Percentiles rank a stretch among this genome's conserved stretches.
These are phyloP conservation scores for Blastobotrys serpentis DNA, from an alignment of 1,139 yeast genomes.

Conservation along the genomic window DNA sequence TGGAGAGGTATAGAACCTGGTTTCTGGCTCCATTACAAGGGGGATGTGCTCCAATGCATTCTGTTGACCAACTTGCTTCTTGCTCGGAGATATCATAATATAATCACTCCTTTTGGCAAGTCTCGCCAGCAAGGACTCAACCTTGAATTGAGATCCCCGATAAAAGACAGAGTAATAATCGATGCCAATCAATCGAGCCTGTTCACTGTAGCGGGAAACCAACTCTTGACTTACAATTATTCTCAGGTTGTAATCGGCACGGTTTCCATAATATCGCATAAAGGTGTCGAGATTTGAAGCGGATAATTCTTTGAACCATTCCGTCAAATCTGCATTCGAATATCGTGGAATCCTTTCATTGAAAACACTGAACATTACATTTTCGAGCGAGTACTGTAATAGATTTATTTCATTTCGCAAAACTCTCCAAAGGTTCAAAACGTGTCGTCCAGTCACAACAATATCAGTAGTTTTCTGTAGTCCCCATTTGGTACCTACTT, in stretches of 20 bases:
- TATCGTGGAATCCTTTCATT: conserved; percentile 68
- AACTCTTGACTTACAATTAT: conserved; percentile 64
- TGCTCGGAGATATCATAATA: conserved; percentile 74
- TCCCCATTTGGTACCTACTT: conserved; percentile 67
- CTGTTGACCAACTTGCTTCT: conserved; percentile 78
- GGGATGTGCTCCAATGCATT: conserved; percentile 87
- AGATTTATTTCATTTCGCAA: conserved; percentile 62
- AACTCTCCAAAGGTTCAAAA: conserved; percentile 81
- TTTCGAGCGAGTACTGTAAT: conserved; percentile 72
- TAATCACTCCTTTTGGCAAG: conserved; percentile 74
- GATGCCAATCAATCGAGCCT: conserved; percentile 81
- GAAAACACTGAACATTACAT: conserved; percentile 63
- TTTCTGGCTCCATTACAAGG: conserved; percentile 85
- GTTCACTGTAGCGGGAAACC: conserved; percentile 71
- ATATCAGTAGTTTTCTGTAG: conserved; percentile 72
- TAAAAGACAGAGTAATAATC: conserved; percentile 86
- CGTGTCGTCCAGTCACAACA: conserved; percentile 72
- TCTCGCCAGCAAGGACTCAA: conserved; percentile 76
- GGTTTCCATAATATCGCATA: conserved; percentile 51
- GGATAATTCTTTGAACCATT: conserved; percentile 43
- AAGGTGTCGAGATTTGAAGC: conserved; percentile 40
- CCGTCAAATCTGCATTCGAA: conserved; percentile 49
- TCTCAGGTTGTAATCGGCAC: conserved; percentile 50
- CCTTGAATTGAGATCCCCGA: conserved; percentile 91
- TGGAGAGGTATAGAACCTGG: conserved; percentile 84